A percentile compares a stretch with the other conserved stretches of the same genome.
Conservation (phyloP, 2,329 filamentous ascomycete species). For the Penicillium sp. region DNA sequence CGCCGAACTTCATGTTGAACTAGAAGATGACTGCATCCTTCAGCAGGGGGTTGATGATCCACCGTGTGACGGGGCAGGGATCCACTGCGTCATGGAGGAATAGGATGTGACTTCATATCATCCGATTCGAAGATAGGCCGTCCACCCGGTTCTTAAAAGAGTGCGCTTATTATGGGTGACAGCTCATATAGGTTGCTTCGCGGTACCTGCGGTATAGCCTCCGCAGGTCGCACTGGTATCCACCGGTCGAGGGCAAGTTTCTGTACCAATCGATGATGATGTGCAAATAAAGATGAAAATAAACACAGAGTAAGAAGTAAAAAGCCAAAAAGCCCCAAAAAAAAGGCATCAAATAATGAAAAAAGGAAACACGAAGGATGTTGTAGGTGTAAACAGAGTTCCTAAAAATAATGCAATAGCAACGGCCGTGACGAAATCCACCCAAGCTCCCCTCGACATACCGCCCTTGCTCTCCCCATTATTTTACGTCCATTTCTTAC, state of each 20-base stretch:
- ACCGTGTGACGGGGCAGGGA: constrained; percentile 5
- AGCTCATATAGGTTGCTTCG: constrained; percentile 2
- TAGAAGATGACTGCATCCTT: constrained; percentile 9
- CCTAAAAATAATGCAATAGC: background rate
- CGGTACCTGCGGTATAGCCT: constrained; percentile 9
- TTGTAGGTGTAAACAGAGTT: background rate
- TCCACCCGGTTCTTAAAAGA: background rate
- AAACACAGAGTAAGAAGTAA: background rate
- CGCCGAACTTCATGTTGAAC: constrained; percentile 1
- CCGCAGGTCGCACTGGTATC: constrained; percentile 2
- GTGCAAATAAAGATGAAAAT: background rate
- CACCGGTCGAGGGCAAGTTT: background rate
- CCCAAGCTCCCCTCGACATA: background rate
- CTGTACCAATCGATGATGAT: background rate
- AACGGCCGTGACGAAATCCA: constrained; percentile 8
- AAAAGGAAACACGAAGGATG: background rate
- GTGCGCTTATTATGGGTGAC: background rate
- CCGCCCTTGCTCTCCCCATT: background rate
- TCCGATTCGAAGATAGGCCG: constrained; percentile 7
- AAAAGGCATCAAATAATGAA: background rate
- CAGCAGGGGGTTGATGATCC: constrained; percentile 3
- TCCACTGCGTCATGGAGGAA: constrained; percentile 4
- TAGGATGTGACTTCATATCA: constrained; percentile 9
- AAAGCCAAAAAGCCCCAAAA: background rate
- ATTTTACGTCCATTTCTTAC: background rate